Base-by-base conservation (phyloP, 2,329 filamentous ascomycete genomes). In the Plectosphaerella sp. region DNA sequence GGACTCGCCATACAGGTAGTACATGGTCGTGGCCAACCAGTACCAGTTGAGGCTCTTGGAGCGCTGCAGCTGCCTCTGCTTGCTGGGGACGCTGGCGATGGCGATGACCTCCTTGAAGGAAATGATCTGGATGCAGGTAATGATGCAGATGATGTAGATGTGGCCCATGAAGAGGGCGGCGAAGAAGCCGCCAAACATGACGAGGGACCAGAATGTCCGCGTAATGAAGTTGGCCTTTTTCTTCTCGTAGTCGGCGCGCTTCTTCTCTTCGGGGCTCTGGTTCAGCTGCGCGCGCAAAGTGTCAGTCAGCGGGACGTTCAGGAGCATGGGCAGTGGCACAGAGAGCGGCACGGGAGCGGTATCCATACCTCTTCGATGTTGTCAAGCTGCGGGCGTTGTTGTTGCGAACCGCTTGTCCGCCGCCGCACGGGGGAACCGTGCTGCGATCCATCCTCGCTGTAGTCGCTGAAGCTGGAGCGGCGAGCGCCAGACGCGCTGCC, bases 51-150 rank as follows among this genome's bases (percentile, higher is more conserved):
- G 77, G 60, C 90, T 91, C 77, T 97, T 97, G 59, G 93, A 97
- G 62, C 96, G 96, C 54, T 88, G 88, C 55, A 99, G 79, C 67
- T 93, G 91, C 65, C 93, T 87, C 57, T 92, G 92, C 64, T 89
- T 86, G 69, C 90, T 96, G 50, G 94, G 92, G 8, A 97, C 91
- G 67, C 93, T 96, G 61, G 93, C 89, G 64, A 99, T 97, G 58
- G 93, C 92, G 66, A 99, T 97, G 64, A 99, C 94, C 73, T 99
- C 94, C 77, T 97, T 97, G 83, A 97, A 99, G 52, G 90, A 97
- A 62, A 99, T 82, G 68, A 99, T 93, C 73, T 99, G 94, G 55
- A 99, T 81, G 47, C 88, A 89, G 25, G 94, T 97, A 62, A 97
- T 89, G 67, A 97, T 86, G 63, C 86, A 86, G 67, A 99, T 91